Conservation (phyloP, 768 basidiomycete species). For the Russula griseocarnosa region DNA sequence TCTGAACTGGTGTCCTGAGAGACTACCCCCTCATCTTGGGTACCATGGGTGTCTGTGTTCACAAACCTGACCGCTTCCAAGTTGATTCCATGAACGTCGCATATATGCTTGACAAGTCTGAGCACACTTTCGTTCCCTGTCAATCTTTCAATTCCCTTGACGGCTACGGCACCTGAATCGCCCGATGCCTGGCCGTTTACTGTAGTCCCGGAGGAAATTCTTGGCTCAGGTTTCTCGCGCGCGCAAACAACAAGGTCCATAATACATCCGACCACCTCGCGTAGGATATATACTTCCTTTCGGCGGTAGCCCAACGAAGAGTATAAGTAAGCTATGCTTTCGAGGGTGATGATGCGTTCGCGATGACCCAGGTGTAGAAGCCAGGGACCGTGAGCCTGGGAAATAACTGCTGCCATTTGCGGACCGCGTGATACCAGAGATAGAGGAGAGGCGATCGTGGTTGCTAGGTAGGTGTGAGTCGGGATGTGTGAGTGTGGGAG, state of each 20-base stretch:
- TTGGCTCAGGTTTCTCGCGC: constrained; percentile 58
- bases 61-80: constrained; percentile 64
- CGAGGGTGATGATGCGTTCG: constrained; percentile 69
- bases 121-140: constrained; percentile 84
- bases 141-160: constrained; percentile 67
- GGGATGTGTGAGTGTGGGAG: constrained; percentile 51
- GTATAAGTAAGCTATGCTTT: constrained; percentile 70
- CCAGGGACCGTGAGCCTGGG: constrained; percentile 84
- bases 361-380: constrained; percentile 71
- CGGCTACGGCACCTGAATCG: constrained; percentile 56
- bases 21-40: constrained; percentile 6
- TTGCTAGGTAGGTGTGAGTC: constrained; percentile 38
- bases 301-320: constrained; percentile 77
- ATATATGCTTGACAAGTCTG: constrained; percentile 65
- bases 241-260: constrained; percentile 86
- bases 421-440: constrained; percentile 72
- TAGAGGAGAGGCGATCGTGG: constrained; percentile 60
- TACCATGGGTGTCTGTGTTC: constrained; percentile 18
- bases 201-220: constrained; percentile 42
- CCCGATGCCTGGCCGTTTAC: constrained; percentile 38
- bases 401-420: constrained; percentile 59
- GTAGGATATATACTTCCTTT: constrained; percentile 82
- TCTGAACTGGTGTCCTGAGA: constrained; percentile 40
- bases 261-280: constrained; percentile 81
- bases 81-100: constrained; percentile 77